Conservation (phyloP, 768 basidiomycete genomes). For the Peribolospora baueri region DNA sequence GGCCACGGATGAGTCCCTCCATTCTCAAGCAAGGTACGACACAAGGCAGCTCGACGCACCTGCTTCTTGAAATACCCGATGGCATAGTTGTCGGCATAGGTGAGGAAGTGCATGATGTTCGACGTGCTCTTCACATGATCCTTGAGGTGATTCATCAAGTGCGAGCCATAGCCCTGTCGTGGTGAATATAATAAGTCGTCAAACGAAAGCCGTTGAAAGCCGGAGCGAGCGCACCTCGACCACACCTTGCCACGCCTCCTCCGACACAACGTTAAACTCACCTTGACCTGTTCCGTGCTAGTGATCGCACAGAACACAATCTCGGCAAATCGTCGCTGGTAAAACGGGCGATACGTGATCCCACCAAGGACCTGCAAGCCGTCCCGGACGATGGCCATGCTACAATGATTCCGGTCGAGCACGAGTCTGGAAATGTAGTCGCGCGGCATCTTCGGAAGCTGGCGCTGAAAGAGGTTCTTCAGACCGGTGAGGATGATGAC, state of each 20-base stretch:
- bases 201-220: not conserved
- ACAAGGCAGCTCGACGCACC: conserved; percentile 11
- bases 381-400: conserved; percentile 77
- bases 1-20: not conserved
- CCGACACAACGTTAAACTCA: conserved; percentile 18
- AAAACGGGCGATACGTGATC: conserved; percentile 89
- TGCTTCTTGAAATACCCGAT: conserved; percentile 99
- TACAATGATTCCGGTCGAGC: conserved; percentile 74
- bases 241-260: no score
- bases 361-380: conserved; percentile 93
- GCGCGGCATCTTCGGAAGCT: conserved; percentile 93
- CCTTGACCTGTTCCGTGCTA: conserved; percentile 91
- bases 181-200: not conserved
- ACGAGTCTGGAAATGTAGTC: conserved; percentile 95
- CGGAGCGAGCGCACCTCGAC: no score
- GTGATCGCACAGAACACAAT: conserved; percentile 98
- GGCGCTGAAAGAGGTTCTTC: conserved; percentile 89
- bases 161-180: conserved; percentile 73
- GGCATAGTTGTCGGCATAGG: conserved; percentile 96
- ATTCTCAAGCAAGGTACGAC: no score
- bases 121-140: conserved; percentile 61
- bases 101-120: conserved; percentile 77
- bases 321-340: conserved; percentile 82
- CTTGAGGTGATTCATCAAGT: conserved; percentile 97
- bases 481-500: conserved; percentile 74